A percentile compares a stretch with the other conserved stretches of the same genome.
Evolutionary conservation across 176 grass and related monocot genomes (phyloP).

Genomic region (sorghum (Sorghum bicolor)): Sorghum_bicolor_NCBIv3 NC_012870.2:77143501-77144000

Average conservation of each 20-base stretch:
- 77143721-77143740: background rate
- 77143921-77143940: background rate
- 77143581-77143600: background rate
- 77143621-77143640: background rate
- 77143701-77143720: background rate
- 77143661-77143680: background rate
- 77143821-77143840: background rate
- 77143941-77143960: background rate
- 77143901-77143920: background rate
- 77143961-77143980: background rate
- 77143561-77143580: background rate
- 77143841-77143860: background rate
- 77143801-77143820: background rate
- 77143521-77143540: background rate
- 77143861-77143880: background rate
- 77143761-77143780: background rate
- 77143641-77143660: constrained; percentile 19
- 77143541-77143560: background rate
- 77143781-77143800: background rate
- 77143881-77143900: background rate
- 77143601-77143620: background rate
- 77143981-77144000: background rate
- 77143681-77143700: background rate
- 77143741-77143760: background rate
- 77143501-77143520: background rate